Percentiles rank a stretch among this genome's conserved stretches.
These are phyloP conservation scores for Marasmius tenuissimus DNA, from an alignment of 1,284 basidiomycete species.

Conservation along the genomic window DNA sequence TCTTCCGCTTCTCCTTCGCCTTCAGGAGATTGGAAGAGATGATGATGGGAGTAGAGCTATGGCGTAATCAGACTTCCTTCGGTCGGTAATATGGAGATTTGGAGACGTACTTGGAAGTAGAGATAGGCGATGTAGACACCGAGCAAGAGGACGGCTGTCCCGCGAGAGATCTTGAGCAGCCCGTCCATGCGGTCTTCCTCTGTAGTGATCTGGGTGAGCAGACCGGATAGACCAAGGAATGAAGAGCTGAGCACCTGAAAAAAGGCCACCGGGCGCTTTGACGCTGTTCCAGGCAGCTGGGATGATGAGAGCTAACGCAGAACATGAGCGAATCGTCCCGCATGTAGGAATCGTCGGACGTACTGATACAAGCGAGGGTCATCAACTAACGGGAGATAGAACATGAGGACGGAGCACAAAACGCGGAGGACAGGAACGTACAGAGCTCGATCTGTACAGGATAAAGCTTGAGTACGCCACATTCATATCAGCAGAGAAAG, in stretches of 20 bases:
- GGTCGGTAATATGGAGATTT: neutral
- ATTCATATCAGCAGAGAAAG: neutral
- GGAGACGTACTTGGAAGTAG: slow-evolving; percentile 62
- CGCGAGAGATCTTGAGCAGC: slow-evolving; percentile 78
- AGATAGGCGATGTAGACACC: slow-evolving; percentile 83
- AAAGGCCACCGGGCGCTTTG: slow-evolving; percentile 14
- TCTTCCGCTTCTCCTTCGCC: slow-evolving; percentile 39
- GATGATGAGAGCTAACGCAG: slow-evolving; percentile 71
- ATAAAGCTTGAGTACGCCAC: neutral
- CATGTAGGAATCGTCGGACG: slow-evolving; percentile 24
- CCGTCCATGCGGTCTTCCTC: slow-evolving; percentile 43
- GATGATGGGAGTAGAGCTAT: slow-evolving; percentile 35
- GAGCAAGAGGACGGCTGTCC: slow-evolving; percentile 82
- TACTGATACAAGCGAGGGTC: slow-evolving; percentile 87
- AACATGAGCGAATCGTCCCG: slow-evolving; percentile 8
- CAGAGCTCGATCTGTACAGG: slow-evolving; percentile 55
- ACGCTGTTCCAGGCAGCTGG: slow-evolving; percentile 85
- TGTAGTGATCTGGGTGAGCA: slow-evolving; percentile 8
- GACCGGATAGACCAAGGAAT: neutral
- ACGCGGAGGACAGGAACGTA: slow-evolving; percentile 31
- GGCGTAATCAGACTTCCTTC: neutral
- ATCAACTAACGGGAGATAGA: slow-evolving; percentile 54
- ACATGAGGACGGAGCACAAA: slow-evolving; percentile 11
- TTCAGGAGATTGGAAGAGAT: slow-evolving; percentile 29
- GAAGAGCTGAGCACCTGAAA: neutral